Base-by-base conservation (phyloP, 148 eudicot species). In the Vaccinium vitisidaea region DNA sequence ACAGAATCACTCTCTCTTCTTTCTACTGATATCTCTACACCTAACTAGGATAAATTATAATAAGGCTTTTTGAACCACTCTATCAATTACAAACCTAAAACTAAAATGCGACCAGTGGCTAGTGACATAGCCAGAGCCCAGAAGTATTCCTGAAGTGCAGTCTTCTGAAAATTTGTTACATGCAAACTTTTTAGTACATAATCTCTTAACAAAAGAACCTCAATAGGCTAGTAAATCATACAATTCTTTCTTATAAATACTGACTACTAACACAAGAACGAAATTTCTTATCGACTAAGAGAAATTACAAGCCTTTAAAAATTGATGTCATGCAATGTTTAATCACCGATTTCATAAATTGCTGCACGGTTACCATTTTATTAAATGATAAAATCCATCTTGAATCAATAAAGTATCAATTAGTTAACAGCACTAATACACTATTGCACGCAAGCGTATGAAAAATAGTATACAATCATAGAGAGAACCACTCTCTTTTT, bases 111-210 rank as follows among this genome's bases (percentile, higher is more conserved):
- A 30, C 6, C 75, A 69, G 10, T 93, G 92, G 83, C 97, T 93
- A 36, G 91, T 61, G 69, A 61, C 27, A 7, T n/a, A 61, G 53
- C 90, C 91, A 83, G 25, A 91, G 80, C 59, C 2, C 0, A 43
- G 0, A 43, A 43, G 4, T 43, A 88, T 86, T 93, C 83, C 90
- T 79, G 14, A 82, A 88, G 82, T 95, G 92, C 36, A 97, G 90
- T 85, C 91, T 92, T 85, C 88, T 65, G 71, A 65, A 5, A 65
- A 65, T 65, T 65, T 65, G 7, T 65, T 10, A 21, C 7, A 65
- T 69, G 39, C 75, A 27, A 32, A 32, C 75, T 27, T 71, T 11
- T 70, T 4, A 32, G 30, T 27, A 3, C 30, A 71, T 71, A 71
- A 2, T 27, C 39, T 13, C 5, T 71, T 27, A 71, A 71, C 8